Evolutionary conservation across 177 flowering plant genomes (phyloP).

Genomic region (Vitis hybrid): DNA sequence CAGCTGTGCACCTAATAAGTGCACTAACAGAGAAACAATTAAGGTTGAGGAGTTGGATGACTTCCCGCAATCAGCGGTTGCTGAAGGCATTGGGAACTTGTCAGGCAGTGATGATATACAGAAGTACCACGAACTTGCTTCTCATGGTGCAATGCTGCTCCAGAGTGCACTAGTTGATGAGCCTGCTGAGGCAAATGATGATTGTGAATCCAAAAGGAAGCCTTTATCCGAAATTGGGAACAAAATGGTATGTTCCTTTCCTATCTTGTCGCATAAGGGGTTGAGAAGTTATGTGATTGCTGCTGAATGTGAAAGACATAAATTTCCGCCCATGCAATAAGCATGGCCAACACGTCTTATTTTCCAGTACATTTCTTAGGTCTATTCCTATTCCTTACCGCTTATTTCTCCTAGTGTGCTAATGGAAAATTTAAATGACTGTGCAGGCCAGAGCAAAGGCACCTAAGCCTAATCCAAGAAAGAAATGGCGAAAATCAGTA

Average conservation of each 20-base stretch:
- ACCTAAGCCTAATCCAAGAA: slow-evolving; percentile 46
- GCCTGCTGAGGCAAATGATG: slow-evolving; percentile 40
- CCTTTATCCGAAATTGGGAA: slow-evolving; percentile 85
- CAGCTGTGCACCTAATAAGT: slow-evolving; percentile 53
- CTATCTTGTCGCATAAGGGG: slow-evolving; percentile 4
- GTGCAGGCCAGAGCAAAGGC: slow-evolving; percentile 47
- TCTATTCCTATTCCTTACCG: not conserved
- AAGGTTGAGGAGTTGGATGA: slow-evolving; percentile 22
- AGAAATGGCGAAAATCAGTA: slow-evolving; percentile 53
- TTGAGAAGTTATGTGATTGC: too few species aligned
- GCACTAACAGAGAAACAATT: slow-evolving; percentile 54
- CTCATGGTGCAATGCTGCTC: slow-evolving; percentile 74
- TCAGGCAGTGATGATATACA: slow-evolving; percentile 18
- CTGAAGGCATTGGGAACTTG: slow-evolving; percentile 13
- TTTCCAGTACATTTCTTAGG: too few species aligned
- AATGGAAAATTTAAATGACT: not conserved
- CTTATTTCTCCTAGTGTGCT: not conserved
- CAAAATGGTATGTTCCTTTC: slow-evolving; percentile 17
- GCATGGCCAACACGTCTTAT: too few species aligned
- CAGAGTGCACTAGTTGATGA: slow-evolving; percentile 60
- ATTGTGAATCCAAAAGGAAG: slow-evolving; percentile 41
- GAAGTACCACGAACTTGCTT: slow-evolving; percentile 26
- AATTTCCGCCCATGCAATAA: too few species aligned
- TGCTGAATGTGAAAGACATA: too few species aligned
- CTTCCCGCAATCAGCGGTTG: slow-evolving; percentile 17